phyloP scores from a whole-genome alignment of 2,329 filamentous ascomycete species.

The Herpomyces periplanetae region DNA sequence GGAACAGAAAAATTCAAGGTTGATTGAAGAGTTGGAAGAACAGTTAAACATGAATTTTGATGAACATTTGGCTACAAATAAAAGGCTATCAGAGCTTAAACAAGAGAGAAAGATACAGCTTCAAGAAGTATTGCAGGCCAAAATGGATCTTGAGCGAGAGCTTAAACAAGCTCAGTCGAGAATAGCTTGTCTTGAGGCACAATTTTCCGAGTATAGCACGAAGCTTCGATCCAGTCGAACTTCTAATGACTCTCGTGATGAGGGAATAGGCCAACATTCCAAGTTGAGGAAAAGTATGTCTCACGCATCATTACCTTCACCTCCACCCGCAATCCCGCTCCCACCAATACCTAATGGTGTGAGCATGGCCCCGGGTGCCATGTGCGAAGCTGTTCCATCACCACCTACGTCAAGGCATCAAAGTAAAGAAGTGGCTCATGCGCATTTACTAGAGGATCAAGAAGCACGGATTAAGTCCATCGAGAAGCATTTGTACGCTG shows the following conservation, averaged over 20 bases:
- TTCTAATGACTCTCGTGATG: no score
- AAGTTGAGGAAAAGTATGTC: slow-evolving; percentile 53
- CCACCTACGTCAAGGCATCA: slow-evolving; percentile 24
- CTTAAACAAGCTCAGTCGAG: slow-evolving; percentile 36
- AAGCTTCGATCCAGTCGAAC: no score
- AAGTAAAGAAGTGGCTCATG: slow-evolving; percentile 38
- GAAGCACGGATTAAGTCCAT: slow-evolving; percentile 79
- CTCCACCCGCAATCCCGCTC: slow-evolving; percentile 36
- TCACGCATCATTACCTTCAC: slow-evolving; percentile 49
- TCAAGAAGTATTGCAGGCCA: slow-evolving; percentile 8
- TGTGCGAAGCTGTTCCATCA: slow-evolving; percentile 15
- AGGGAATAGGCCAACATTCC: no score
- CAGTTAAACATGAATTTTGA: slow-evolving; percentile 85
- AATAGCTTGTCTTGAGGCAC: slow-evolving; percentile 19
- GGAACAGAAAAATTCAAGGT: slow-evolving; percentile 61
- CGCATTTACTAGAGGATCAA: slow-evolving; percentile 65
- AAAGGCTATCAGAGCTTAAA: slow-evolving; percentile 32
- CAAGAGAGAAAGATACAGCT: slow-evolving; percentile 10
- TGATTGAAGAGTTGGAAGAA: slow-evolving; percentile 85
- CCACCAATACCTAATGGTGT: slow-evolving; percentile 7
- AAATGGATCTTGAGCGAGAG: slow-evolving; percentile 13
- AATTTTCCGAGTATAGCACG: slow-evolving; percentile 23
- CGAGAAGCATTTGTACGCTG: slow-evolving; percentile 76
- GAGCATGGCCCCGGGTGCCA: slow-evolving; percentile 12
- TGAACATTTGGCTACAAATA: slow-evolving; percentile 45